Evolutionary conservation across 345 rosid genomes (phyloP), one percentile per base, ranked within the genome.

Genomic region (Eucalyptus paniculata): DNA sequence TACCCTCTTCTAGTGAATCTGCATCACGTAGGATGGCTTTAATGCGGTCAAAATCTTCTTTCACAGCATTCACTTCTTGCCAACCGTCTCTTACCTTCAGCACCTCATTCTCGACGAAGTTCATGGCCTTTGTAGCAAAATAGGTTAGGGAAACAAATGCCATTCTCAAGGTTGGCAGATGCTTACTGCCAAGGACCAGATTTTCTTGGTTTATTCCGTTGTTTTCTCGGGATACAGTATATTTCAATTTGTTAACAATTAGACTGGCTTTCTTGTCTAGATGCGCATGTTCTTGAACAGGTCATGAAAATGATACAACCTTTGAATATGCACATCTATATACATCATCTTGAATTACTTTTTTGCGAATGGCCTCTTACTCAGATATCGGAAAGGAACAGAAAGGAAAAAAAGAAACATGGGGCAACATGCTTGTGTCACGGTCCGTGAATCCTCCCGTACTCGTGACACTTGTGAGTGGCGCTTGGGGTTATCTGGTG

Each of bases 71-170:
- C 24, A 92, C 53, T 77, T 91, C 92, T 44, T 90, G 91, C 17
- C 87, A 86, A 21, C 89, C 87, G 30, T 88, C 91, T 72, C 88
- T 82, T 40, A 90, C 81, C 53, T 87, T 86, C 45, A 86, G 87
- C 60, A 90, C 72, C 89, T 92, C 89, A 26, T 86, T 89, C 28
- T 89, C 87, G 5, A 92, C 24, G 16, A 91, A 87, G 19, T 88
- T 34, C 34, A 58, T 21, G 28, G 88, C 87, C 90, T 88, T n/a
- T 86, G 86, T 23, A 92, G 93, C 47, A 92, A 92, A 88, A 90
- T 60, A 90, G 62, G 90, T 83, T 21, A 92, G 91, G n/a, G 91
- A 88, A 90, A 49, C 86, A 40, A 90, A 93, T 56, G 92, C 92
- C 94, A 92, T 92, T 87, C 49, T 56, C 87, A 15, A 45, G 81